These are phyloP conservation scores for Ceratocystis eucalypticola DNA, from an alignment of 2,329 filamentous ascomycete genomes.

Conservation along the genomic window DNA sequence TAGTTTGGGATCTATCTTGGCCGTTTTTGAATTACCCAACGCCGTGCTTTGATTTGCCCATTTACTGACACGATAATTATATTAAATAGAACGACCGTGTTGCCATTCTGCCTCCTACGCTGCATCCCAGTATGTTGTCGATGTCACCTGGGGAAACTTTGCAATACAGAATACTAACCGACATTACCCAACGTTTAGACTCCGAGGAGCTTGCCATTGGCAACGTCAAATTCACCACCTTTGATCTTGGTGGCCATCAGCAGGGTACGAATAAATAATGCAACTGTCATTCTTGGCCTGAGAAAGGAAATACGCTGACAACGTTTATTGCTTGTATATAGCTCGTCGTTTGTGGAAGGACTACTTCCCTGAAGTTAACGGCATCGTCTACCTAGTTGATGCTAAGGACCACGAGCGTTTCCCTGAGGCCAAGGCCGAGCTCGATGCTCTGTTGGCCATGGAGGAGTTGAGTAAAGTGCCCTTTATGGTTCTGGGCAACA, in stretches of 20 bases:
- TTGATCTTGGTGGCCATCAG: conserved; percentile 85
- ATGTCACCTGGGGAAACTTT: not conserved
- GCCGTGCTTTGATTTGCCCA: not conserved
- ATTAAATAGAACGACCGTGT: conserved; percentile 68
- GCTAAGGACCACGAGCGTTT: conserved; percentile 96
- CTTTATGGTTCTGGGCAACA: conserved; percentile 94
- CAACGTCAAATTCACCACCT: conserved; percentile 88
- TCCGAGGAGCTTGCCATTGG: conserved; percentile 88
- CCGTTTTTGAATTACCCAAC: not conserved
- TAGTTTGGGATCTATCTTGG: not conserved
- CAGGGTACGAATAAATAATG: conserved; percentile 47
- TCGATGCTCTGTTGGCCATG: conserved; percentile 90
- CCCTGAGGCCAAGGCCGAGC: conserved; percentile 86
- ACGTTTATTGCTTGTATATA: conserved; percentile 26
- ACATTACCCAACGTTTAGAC: conserved; percentile 34
- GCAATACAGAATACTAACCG: not conserved
- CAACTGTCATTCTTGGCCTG: not conserved
- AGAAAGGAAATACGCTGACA: conserved; percentile 14
- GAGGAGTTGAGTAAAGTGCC: conserved; percentile 93
- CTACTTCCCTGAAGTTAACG: conserved; percentile 91
- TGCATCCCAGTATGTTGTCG: conserved; percentile 64
- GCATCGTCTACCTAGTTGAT: conserved; percentile 95
- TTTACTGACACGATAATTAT: conserved; percentile 1
- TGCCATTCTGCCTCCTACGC: conserved; percentile 76
- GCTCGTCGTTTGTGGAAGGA: conserved; percentile 91